phyloP scores from a whole-genome alignment of 805 yeast genomes.

The Nakazawaea wickerhamii region DNA sequence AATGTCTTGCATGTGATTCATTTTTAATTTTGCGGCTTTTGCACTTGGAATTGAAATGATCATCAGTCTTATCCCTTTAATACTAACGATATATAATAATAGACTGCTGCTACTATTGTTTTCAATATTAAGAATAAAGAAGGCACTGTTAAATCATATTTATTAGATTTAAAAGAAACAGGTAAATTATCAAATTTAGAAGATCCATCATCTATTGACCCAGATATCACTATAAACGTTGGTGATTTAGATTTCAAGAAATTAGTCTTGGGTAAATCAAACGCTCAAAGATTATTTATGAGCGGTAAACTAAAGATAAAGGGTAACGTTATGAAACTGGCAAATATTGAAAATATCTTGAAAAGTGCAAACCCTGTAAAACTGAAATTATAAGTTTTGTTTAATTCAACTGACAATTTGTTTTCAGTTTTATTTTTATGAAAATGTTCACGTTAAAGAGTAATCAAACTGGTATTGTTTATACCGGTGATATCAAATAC shows the following conservation, averaged over 20 bases:
- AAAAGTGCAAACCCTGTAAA: conserved; percentile 42
- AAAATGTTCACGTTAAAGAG: conserved; percentile 49
- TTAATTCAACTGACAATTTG: not conserved
- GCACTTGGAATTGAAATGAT: too few species aligned
- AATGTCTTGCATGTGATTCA: too few species aligned
- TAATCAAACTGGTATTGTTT: not conserved
- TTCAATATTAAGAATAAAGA: conserved; percentile 63
- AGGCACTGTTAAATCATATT: conserved; percentile 58
- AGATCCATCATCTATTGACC: conserved; percentile 32
- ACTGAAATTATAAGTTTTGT: conserved; percentile 28
- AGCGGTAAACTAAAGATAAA: conserved; percentile 79
- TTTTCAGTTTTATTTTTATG: conserved; percentile 8
- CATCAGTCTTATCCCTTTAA: too few species aligned
- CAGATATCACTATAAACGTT: conserved; percentile 63
- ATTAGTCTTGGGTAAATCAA: conserved; percentile 72
- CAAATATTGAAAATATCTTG: conserved; percentile 65
- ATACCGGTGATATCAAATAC: not conserved
- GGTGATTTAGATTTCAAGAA: conserved; percentile 65
- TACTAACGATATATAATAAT: conserved; percentile 8
- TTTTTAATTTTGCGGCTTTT: too few species aligned
- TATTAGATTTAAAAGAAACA: conserved; percentile 56
- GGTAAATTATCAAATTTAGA: conserved; percentile 36
- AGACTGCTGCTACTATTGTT: conserved; percentile 57
- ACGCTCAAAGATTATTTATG: conserved; percentile 82
- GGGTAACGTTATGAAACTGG: conserved; percentile 90